Conservation (phyloP, 164 flowering plant species). For the Vitis rupestris region DNA sequence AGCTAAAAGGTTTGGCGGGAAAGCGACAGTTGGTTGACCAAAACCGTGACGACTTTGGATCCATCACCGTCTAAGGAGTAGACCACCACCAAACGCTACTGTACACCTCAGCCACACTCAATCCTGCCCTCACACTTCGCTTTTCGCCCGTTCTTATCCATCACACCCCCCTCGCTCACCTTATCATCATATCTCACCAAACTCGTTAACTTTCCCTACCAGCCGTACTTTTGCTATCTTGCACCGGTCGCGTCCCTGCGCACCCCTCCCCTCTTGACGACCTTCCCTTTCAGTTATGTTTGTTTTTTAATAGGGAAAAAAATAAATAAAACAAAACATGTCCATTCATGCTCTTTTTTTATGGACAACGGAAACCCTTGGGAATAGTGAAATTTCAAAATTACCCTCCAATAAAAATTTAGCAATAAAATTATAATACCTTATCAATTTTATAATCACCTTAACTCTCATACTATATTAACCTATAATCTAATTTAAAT, state of each 20-base stretch:
- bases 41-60: slow-evolving; percentile 2
- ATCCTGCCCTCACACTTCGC: neutral
- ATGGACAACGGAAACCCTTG: too few species aligned
- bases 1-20: neutral
- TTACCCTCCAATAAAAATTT: too few species aligned
- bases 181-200: slow-evolving; percentile 16
- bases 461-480: too few species aligned
- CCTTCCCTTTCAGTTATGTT: too few species aligned
- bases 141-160: neutral
- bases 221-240: slow-evolving; percentile 10
- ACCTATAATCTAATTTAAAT: too few species aligned
- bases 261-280: neutral
- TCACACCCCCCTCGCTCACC: slow-evolving; percentile 20
- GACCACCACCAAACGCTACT: slow-evolving; percentile 11
- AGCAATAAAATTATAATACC: too few species aligned
- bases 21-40: slow-evolving; percentile 14
- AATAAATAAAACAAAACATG: too few species aligned
- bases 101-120: slow-evolving; percentile 1
- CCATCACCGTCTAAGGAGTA: slow-evolving; percentile 4
- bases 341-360: too few species aligned
- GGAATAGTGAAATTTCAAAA: too few species aligned
- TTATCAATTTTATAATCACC: too few species aligned
- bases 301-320: too few species aligned
- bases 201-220: slow-evolving; percentile 20
- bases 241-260: neutral